Evolutionary conservation across 148 eudicot species (phyloP), one percentile per base, ranked within the genome.

Genomic region (Agrostemma githago): DNA sequence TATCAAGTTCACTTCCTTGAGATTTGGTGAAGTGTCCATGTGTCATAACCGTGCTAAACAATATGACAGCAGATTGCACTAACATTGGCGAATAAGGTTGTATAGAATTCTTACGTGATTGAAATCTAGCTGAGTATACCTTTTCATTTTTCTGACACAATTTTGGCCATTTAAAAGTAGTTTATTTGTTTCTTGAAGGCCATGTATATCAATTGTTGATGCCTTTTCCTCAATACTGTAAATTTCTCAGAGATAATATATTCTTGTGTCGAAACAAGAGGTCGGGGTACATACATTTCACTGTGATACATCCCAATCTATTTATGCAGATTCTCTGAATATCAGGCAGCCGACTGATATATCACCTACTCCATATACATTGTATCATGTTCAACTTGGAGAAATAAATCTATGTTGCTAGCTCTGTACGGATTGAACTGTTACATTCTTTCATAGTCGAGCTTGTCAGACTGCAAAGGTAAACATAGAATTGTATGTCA

Each of bases 401-500:
- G 12, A 39, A 10, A 39, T 9, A 40, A 39, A 65, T 14, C 68
- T 40, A 12, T 65, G 17, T 34, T 34, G 17, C 46, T 65, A 62
- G 68, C 8, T 65, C 46, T 17, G 40, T 16, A 19, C 26, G 4
- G 66, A 4, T 12, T 43, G 72, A 12, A 66, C 85, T 70, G 84
- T 74, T 72, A 85, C 76, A 85, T 84, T 76, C 90, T 83, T 73
- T 89, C 89, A 8, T 87, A 89, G 53, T 84, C 68, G 43, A 89
- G 93, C 81, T 72, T 78, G 43, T 89, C 90, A 63, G 90, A 87
- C 93, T 89, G 89, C 88, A 51, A 70, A 51, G 53, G 5, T 8
- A 53, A 40, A 34, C 19, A 83, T 3, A 57, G 6, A 76, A 72
- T 51, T 60, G 72, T 40, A 73, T 40, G 5, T 15, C 12, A 42